Base-by-base conservation (phyloP, 2,329 filamentous ascomycete species). In the Bretziella fagacearum region DNA sequence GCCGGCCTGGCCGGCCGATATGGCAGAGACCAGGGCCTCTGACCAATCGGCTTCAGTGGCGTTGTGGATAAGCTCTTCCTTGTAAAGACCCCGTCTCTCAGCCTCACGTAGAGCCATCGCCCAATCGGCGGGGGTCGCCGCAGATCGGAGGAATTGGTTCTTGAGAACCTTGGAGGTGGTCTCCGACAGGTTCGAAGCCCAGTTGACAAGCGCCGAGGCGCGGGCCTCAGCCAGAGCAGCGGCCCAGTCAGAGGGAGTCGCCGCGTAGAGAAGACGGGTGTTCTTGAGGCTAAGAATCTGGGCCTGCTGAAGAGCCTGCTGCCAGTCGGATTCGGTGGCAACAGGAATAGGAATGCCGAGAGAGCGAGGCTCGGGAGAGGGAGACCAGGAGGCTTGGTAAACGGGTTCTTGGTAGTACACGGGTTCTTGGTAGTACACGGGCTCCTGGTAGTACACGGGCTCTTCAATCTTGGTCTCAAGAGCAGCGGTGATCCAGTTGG, bases 71-170 rank as follows among this genome's bases (percentile, higher is more conserved):
- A 43, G 10, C 17, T 30, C 25, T 13, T n/a, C 13, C 29, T 50
- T 47, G 3, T 46, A 44, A 13, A 51, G 48, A 43, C 54, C 54
- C 46, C 48, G 51, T 27, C 10, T 18, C 25, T 43, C 22, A 15
- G 64, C 63, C 42, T 59, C 51, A 3, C 57, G 51, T 2, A 70
- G 60, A 4, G 67, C 67, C n/a, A 55, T 55, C 6, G 60, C 55
- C 66, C 65, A 68, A 37, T 62, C 56, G 1, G 46, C 55, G n/a
- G 43, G 50, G 23, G 36, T 15, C 50, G 32, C 48, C 54, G 51
- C 51, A 27, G 18, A 22, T 20, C 33, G 46, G 8, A 53, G 50
- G 25, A 54, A 52, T 26, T 41, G 30, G 37, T 44, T 41, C 22
- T 45, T 39, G 13, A 37, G 27, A 13, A 41, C 36, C 2, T 27